These are phyloP conservation scores for Magnolia changhungtana DNA, from an alignment of 164 flowering plant genomes.

Conservation along the genomic window DNA sequence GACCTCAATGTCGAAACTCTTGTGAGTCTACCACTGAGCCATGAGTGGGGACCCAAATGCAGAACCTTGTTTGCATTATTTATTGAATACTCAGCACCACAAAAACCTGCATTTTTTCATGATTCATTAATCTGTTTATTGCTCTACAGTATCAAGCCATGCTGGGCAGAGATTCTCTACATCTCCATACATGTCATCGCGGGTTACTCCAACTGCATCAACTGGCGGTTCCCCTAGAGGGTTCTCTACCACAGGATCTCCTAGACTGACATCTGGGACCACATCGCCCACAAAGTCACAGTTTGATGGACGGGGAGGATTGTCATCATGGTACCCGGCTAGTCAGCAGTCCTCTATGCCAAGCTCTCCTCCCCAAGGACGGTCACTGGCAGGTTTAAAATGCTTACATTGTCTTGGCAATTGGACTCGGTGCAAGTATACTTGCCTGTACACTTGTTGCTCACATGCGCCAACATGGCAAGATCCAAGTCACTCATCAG, in stretches of 20 bases:
- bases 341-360: conserved; percentile 96
- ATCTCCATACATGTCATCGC: conserved; percentile 77
- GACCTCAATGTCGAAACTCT: too few relatives aligned
- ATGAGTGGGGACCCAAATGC: neutral
- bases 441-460: neutral
- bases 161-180: conserved; percentile 54
- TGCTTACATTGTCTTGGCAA: neutral
- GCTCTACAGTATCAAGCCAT: conserved; percentile 43
- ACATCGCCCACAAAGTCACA: conserved; percentile 58
- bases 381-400: conserved; percentile 60
- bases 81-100: neutral
- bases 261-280: conserved; percentile 54
- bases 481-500: too few relatives aligned
- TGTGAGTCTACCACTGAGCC: too few relatives aligned
- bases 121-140: neutral
- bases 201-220: conserved; percentile 75
- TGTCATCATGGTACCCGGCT: conserved; percentile 77
- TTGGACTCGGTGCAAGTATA: neutral
- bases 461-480: neutral
- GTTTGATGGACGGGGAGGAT: conserved; percentile 44
- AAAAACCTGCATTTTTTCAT: neutral
- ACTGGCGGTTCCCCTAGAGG: conserved; percentile 66
- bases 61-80: conserved; percentile 2
- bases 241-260: conserved; percentile 72
- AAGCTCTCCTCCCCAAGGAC: conserved; percentile 86